Evolutionary conservation across 202 grass and related monocot genomes (phyloP).

Genomic region (Panicum virgatum): DNA sequence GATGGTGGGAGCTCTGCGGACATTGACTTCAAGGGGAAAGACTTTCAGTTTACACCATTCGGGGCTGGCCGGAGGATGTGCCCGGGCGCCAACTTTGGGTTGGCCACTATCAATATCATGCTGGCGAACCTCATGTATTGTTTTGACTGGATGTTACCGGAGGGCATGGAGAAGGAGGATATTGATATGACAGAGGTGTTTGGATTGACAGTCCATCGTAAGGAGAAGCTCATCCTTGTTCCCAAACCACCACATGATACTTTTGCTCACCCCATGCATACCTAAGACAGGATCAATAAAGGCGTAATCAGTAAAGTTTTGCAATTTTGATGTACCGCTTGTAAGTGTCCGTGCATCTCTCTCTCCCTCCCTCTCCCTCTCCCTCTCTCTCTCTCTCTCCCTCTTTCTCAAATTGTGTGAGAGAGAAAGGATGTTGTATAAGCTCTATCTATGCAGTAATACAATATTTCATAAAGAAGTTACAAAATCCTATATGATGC

Average conservation of each 20-base stretch:
- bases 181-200: constrained; percentile 7
- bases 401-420: too few species aligned
- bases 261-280: not conserved
- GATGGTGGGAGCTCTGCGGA: not conserved
- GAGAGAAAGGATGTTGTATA: too few species aligned
- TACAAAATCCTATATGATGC: too few species aligned
- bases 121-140: not conserved
- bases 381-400: too few species aligned
- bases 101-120: not conserved
- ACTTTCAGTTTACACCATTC: not conserved
- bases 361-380: too few species aligned
- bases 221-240: constrained; percentile 2
- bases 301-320: not conserved
- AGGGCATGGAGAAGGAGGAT: not conserved
- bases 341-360: too few species aligned
- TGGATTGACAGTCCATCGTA: not conserved
- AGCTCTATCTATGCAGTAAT: too few species aligned
- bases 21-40: not conserved
- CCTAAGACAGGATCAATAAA: not conserved
- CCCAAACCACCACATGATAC: not conserved
- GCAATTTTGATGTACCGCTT: not conserved
- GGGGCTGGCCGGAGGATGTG: not conserved
- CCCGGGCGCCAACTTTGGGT: not conserved
- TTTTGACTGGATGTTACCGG: not conserved
- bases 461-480: too few species aligned